Percentiles rank a stretch among this genome's conserved stretches.
Conservation (phyloP, 306 rosid genomes). For the Casuarina cunninghamiana region DNA sequence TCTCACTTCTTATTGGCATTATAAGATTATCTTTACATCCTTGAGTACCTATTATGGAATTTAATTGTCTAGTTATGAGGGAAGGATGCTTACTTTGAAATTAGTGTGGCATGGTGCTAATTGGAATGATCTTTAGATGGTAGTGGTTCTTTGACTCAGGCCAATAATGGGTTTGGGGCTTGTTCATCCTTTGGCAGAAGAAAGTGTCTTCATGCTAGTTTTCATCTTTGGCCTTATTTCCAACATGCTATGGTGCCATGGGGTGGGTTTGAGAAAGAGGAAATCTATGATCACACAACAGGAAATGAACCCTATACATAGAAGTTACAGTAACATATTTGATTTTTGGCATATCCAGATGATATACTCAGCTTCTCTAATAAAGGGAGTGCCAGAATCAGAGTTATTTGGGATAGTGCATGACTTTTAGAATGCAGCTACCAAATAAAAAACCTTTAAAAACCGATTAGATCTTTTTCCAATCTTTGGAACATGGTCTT, state of each 20-base stretch:
- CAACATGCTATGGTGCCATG: background rate
- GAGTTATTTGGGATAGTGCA: background rate
- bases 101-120: background rate
- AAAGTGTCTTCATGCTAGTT: background rate
- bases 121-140: background rate
- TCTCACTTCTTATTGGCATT: background rate
- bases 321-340: background rate
- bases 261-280: background rate
- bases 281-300: background rate
- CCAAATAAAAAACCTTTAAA: too few relatives aligned
- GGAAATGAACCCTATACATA: background rate
- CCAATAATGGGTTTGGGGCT: background rate
- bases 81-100: background rate
- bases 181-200: background rate
- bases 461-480: too few relatives aligned
- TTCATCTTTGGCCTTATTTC: background rate
- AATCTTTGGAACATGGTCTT: too few relatives aligned
- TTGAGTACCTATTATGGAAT: slow-evolving; percentile 3
- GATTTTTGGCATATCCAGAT: background rate
- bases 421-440: background rate
- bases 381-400: background rate
- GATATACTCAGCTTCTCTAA: background rate
- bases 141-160: background rate
- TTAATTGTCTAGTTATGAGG: background rate
- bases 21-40: background rate